Evolutionary conservation across 2,329 filamentous ascomycete genomes (phyloP).

Genomic region (Bisporella sp.): DNA sequence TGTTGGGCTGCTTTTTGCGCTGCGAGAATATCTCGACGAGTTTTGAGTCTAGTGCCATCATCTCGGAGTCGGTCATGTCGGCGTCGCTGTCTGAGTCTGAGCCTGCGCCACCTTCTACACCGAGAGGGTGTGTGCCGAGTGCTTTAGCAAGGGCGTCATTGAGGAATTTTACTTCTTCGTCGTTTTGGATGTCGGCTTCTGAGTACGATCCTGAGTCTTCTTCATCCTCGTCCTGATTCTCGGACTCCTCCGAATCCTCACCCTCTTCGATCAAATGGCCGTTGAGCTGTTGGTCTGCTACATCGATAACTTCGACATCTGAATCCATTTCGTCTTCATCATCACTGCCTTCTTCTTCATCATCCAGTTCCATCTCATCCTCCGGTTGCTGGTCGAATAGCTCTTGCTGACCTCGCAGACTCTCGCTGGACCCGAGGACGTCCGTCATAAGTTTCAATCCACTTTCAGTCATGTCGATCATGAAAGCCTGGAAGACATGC

Average conservation of each 20-base stretch:
- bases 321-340: constrained; percentile 41
- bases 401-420: constrained; percentile 72
- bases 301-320: constrained; percentile 32
- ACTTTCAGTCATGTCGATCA: constrained; percentile 63
- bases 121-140: constrained; percentile 62
- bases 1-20: constrained; percentile 55
- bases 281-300: constrained; percentile 35
- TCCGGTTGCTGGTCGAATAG: constrained; percentile 71
- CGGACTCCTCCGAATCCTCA: constrained; percentile 33
- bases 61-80: constrained; percentile 94
- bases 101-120: constrained; percentile 47
- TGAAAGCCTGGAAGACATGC: constrained; percentile 81
- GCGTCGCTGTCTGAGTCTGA: constrained; percentile 55
- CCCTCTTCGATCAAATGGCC: constrained; percentile 37
- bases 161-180: constrained; percentile 35
- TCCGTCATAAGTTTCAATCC: constrained; percentile 61
- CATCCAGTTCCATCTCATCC: constrained; percentile 41
- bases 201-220: constrained; percentile 29
- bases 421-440: constrained; percentile 74
- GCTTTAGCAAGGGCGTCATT: constrained; percentile 73
- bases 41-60: constrained; percentile 81
- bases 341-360: constrained; percentile 30
- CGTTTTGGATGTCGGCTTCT: constrained; percentile 28
- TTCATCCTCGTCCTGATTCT: constrained; percentile 34
- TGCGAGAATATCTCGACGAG: constrained; percentile 81